Evolutionary conservation across 768 basidiomycete species (phyloP).

Genomic region (Xerocomellus dryophilus): DNA sequence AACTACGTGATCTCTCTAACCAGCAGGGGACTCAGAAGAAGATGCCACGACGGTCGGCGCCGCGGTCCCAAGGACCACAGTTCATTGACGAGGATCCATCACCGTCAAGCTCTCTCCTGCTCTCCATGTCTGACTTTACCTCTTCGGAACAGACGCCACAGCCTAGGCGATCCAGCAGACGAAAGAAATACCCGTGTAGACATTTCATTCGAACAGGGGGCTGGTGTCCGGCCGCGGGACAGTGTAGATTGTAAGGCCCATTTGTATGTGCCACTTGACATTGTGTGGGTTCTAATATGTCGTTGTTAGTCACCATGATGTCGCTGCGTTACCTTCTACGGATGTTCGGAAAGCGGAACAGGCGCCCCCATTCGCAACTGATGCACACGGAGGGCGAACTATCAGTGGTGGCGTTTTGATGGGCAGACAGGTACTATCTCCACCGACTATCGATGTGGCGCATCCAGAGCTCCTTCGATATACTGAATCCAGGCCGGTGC

Average conservation of each 20-base stretch:
- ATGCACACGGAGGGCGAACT: slow-evolving; percentile 13
- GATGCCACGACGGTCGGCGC: slow-evolving; percentile 1
- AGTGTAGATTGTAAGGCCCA: slow-evolving; percentile 41
- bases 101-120: slow-evolving; percentile 17
- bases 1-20: slow-evolving; percentile 9
- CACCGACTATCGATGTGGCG: neutral
- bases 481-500: slow-evolving; percentile 30
- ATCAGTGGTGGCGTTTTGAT: slow-evolving; percentile 29
- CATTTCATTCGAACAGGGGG: slow-evolving; percentile 42
- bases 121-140: slow-evolving; percentile 24
- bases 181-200: slow-evolving; percentile 39
- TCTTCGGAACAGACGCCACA: slow-evolving; percentile 7
- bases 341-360: slow-evolving; percentile 8
- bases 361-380: slow-evolving; percentile 2
- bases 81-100: slow-evolving; percentile 23
- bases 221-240: slow-evolving; percentile 41
- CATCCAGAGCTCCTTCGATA: slow-evolving; percentile 25
- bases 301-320: slow-evolving; percentile 21
- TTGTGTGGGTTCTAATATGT: neutral
- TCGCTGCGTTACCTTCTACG: slow-evolving; percentile 21
- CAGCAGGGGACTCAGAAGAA: slow-evolving; percentile 1
- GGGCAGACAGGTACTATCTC: slow-evolving; percentile 13
- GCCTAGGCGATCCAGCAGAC: neutral
- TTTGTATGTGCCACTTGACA: neutral
- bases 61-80: slow-evolving; percentile 4